Base-by-base conservation (phyloP, 2,329 filamentous ascomycete species). In the Botrytis pseudocinerea region DNA sequence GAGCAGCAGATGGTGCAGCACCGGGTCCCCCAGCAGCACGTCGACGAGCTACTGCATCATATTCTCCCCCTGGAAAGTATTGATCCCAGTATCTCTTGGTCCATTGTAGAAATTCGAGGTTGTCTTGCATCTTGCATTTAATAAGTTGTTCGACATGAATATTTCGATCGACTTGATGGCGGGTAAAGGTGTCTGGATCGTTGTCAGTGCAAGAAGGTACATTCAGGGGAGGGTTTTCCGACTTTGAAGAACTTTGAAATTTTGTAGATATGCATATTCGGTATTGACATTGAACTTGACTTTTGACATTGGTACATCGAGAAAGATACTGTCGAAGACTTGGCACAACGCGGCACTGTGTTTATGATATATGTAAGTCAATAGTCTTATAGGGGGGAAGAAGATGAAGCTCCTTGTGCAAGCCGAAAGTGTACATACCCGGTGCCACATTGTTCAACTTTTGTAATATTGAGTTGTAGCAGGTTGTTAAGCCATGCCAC, bases 81-180 rank as follows among this genome's bases (percentile, higher is more conserved):
- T 98, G 93, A 81, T 99, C 96, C 96, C 96, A 99, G 86, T 94
- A 98, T 78, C 89, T 88, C 89, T 99, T 99, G 74, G 91, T 91
- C 92, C 94, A 99, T 85, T 99, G 96, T 75, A 99, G 87, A 83
- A 99, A 99, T 82, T 98, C 96, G 79, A 99, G 92, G 86, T 99
- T 99, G 84, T 99, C 96, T 88, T 99, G 96, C 95, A 99, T 99
- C 87, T 97, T 98, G 88, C 96, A 99, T 84, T 98, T 99, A 80
- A 96, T 90, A 74, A 99, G 90, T 73, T 88, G 87, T 83, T 97
- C 90, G 82, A 98, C 94, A 74, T 94, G 94, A 79, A 99, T 91
- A 42, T 92, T 92, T 82, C 94, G 94, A 80, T 98, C 95, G 85
- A 99, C 88, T 76, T 90, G 87, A 84, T 98, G 95, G 83, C 92